Percentiles rank a stretch among this genome's conserved stretches.
These are phyloP conservation scores for Tetraselmis chui DNA, from an alignment of 139 green algal genomes.

Conservation along the genomic window DNA sequence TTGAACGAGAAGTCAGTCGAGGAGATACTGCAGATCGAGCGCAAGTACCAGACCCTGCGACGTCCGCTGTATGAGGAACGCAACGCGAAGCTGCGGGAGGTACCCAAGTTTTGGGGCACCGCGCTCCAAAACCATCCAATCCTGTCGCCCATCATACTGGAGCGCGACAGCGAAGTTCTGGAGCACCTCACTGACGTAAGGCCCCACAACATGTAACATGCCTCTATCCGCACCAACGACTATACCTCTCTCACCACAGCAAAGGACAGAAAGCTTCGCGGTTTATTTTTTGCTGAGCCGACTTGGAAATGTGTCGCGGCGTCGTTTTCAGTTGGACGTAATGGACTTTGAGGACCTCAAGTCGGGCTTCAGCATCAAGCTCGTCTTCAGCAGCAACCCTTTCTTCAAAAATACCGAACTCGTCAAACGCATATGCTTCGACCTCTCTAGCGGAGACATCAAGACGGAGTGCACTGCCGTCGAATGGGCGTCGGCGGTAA, in stretches of 20 bases:
- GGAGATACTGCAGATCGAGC: constrained; percentile 53
- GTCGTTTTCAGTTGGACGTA: constrained; percentile 35
- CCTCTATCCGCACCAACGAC: not conserved
- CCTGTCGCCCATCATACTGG: constrained; percentile 32
- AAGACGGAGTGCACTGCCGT: not conserved
- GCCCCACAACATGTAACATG: not conserved
- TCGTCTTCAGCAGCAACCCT: constrained; percentile 47
- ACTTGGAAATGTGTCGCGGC: no score
- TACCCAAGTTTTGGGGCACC: constrained; percentile 42
- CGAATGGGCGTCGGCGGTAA: not conserved
- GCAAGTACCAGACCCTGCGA: constrained; percentile 55
- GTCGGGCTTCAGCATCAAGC: constrained; percentile 49
- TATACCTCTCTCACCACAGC: not conserved
- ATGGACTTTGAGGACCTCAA: constrained; percentile 63
- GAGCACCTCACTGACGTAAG: constrained; percentile 38
- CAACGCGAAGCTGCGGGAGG: constrained; percentile 29
- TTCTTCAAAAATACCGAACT: constrained; percentile 48
- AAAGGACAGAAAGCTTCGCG: not conserved
- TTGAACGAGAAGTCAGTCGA: constrained; percentile 58
- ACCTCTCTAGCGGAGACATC: constrained; percentile 34
- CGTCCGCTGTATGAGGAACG: constrained; percentile 45
- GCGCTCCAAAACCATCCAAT: constrained; percentile 28
- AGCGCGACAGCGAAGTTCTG: constrained; percentile 43
- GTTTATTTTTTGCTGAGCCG: no score
- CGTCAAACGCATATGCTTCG: constrained; percentile 32